Base-by-base conservation (phyloP, 768 basidiomycete genomes). In the Tulasnella sp. region DNA sequence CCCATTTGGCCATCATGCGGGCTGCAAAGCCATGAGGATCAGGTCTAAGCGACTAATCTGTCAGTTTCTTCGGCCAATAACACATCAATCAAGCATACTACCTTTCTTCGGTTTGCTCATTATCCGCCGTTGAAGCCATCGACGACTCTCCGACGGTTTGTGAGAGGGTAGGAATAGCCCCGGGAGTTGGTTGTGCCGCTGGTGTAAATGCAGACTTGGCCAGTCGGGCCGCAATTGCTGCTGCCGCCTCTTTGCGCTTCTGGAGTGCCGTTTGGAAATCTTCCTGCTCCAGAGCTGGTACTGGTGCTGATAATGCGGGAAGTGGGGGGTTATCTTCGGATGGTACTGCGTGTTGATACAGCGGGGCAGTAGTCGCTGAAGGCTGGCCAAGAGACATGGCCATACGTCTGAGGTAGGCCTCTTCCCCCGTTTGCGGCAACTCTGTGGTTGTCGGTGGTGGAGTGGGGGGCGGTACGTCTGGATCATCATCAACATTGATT, bases 1-100 rank as follows among this genome's bases (percentile, higher is more conserved):
- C 94, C 88, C 88, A 94, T 73, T 93, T 96, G 2, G 88, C 88
- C 92, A 96, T 95, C 65, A 95, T 69, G 32, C 88, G 84, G 11
- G 84, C 84, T 30, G 90, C 90, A 65, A 94, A 91, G 11, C 79
- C 80, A 58, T 82, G 84, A 0, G 83, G 81, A 63, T 88, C 82
- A 41, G 81, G 74, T 56, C 78, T 78, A 58, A 24, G 30, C 15
- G 34, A 15, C 7, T 38, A 38, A 38, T 7, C 34, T 38, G 7
- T 41, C 41, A 19, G 24, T 23, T 21, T n/a, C n/a, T 8, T 24
- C 21, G 19, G 24, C 24, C 24, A 26, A 17, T 9, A 21, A 15
- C 15, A 21, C 3, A 17, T 17, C 13, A 4, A 30, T 56, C 15
- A 27, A 26, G 5, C 9, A 8, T 52, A 24, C 19, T 26, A n/a